phyloP scores from a whole-genome alignment of 192 early-diverging fungal species.

The Fimicolochytrium jonesii region DNA sequence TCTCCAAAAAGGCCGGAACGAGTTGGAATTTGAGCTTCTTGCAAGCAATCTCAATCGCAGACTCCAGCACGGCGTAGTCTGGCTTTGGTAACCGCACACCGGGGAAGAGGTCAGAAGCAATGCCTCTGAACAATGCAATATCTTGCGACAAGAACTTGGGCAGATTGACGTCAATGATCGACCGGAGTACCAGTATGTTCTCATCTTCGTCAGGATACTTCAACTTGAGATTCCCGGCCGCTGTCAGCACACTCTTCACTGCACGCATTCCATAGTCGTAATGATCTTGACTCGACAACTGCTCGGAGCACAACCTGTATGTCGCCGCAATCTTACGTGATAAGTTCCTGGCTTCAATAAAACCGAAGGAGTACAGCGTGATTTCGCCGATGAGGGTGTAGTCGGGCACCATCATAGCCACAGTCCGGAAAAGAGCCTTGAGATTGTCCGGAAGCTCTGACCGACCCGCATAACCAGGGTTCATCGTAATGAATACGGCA shows the following conservation, averaged over 20 bases:
- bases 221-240: constrained; percentile 58
- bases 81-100: constrained; percentile 56
- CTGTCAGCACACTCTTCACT: constrained; percentile 57
- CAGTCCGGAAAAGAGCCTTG: constrained; percentile 46
- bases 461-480: constrained; percentile 62
- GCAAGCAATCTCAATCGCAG: constrained; percentile 45
- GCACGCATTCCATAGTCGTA: constrained; percentile 67
- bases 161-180: constrained; percentile 61
- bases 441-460: constrained; percentile 51
- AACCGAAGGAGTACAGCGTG: constrained; percentile 62
- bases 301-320: constrained; percentile 59
- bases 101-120: constrained; percentile 57
- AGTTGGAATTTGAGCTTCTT: constrained; percentile 44
- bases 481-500: constrained; percentile 67
- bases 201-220: constrained; percentile 62
- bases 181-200: constrained; percentile 53
- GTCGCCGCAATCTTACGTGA: constrained; percentile 57
- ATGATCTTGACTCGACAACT: constrained; percentile 60
- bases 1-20: constrained; percentile 57
- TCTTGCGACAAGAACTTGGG: constrained; percentile 64
- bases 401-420: constrained; percentile 66
- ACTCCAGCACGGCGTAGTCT: constrained; percentile 50
- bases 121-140: constrained; percentile 59
- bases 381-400: constrained; percentile 63
- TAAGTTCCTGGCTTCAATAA: constrained; percentile 55